Base-by-base conservation (phyloP, 805 yeast species). In the Candida argentea region DNA sequence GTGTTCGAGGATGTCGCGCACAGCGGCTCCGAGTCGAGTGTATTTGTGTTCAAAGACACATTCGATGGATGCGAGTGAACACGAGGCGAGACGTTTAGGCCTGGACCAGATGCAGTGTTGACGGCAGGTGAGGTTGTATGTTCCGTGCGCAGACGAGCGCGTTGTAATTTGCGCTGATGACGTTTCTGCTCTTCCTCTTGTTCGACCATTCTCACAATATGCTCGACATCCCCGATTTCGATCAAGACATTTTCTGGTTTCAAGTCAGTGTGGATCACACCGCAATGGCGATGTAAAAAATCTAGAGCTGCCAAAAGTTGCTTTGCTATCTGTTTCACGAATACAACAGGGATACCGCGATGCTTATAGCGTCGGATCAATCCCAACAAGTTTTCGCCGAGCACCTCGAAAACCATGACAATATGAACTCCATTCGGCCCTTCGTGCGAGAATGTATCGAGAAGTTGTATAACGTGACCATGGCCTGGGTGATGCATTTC, bases 391-490 rank as follows among this genome's bases (percentile, higher is more conserved):
- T 86, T 89, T 52, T 91, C 99, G 13, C 99, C 99, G 36, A 91
- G 61, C 0, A 91, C 95, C 56, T 91, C 98, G 52, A 91, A 91
- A 2, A 89, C 96, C 97, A 91, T 91, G 33, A 91, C 89, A 7
- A 86, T 78, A 55, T 91, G 99, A 3, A 70, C 66, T 2, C 99
- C 99, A 52, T 91, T 85, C 4, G 84, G 86, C 1, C 98, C 98
- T 23, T 61, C 56, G 47, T 89, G 95, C 31, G 75, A 72, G 50
- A 91, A 91, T 34, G 81, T 73, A 52, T 91, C 97, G 33, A 85
- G 55, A 22, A 91, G 60, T 29, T 75, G 76, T 26, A 91, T 81
- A 14, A 89, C 79, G 52, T 81, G 84, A 21, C 69, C 69, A 40
- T 84, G 83, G 3, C 96, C 95, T 5, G 82, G 81, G 44, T 84